Conservation (phyloP, 805 yeast species). For the Nematodospora valgi region DNA sequence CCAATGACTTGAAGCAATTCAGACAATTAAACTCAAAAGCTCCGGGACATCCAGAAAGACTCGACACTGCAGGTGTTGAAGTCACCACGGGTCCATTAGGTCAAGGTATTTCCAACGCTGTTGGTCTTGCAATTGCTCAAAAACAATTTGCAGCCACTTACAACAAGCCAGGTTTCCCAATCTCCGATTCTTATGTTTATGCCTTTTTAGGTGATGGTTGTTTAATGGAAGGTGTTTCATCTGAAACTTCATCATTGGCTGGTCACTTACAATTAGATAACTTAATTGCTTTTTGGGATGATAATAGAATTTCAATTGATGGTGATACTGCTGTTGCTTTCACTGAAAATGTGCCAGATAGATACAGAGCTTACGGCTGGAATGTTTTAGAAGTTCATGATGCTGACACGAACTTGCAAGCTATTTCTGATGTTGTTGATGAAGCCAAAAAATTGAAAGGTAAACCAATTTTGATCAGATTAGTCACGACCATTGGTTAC, state of each 20-base stretch:
- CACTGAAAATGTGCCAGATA: constrained; percentile 84
- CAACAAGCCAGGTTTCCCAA: constrained; percentile 78
- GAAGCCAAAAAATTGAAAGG: constrained; percentile 72
- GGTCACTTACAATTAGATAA: constrained; percentile 94
- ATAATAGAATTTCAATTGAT: constrained; percentile 94
- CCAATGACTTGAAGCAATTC: constrained; percentile 86
- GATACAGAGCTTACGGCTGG: constrained; percentile 95
- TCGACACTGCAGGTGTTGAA: constrained; percentile 86
- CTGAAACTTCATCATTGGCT: constrained; percentile 92
- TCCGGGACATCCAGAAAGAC: constrained; percentile 95
- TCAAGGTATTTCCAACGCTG: constrained; percentile 95
- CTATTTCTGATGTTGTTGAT: constrained; percentile 69
- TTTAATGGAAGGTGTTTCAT: constrained; percentile 95
- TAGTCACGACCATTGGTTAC: constrained; percentile 89
- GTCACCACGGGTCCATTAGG: constrained; percentile 99
- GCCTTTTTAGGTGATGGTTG: constrained; percentile 94
- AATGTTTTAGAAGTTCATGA: constrained; percentile 71
- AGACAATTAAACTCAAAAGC: constrained; percentile 88
- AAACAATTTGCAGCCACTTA: constrained; percentile 86
- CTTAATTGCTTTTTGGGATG: constrained; percentile 94
- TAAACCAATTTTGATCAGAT: constrained; percentile 88
- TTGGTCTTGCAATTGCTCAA: constrained; percentile 95
- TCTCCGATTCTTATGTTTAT: constrained; percentile 77
- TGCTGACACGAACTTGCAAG: constrained; percentile 76
- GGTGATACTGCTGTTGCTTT: constrained; percentile 87